Evolutionary conservation across 2,329 filamentous ascomycete genomes (phyloP), one percentile per base, ranked within the genome.

Genomic region (Curvularia spicifera): DNA sequence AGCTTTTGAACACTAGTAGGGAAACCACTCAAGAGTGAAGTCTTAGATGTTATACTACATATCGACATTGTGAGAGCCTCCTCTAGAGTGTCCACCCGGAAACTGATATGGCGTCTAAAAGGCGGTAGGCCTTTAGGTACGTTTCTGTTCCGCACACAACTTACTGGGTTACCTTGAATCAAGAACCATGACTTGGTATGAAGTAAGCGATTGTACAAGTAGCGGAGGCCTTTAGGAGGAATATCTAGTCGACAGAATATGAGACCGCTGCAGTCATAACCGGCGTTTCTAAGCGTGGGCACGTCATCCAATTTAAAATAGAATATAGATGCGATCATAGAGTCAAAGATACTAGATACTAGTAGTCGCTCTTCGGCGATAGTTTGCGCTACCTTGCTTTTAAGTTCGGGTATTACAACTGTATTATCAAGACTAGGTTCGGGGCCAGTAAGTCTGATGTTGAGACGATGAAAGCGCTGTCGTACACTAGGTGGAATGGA

Each of bases 271-370:
- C 35, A 51, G 26, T 20, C 12, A 24, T 51, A 51, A 43, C 37
- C 9, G 8, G n/a, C 12, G 18, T 18, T n/a, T n/a, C 20, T 8
- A 22, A 43, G 26, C 2, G 20, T 43, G 5, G 49, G 37, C n/a
- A 51, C 6, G 7, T 8, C 10, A 7, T 51, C 49, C 1, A 51
- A 22, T 28, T 51, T 10, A n/a, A 43, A 51, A 26, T 51, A 51
- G n/a, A 43, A 51, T 5, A 43, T 51, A 0, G 49, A 51, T 33
- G 37, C 49, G n/a, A 51, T 15, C n/a, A 51, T 51, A 20, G 37
- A 3, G 26, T 51, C 49, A 9, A 43, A 31, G 0, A 51, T 13
- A 20, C 22, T 6, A 18, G 22, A 51, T 20, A 51, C 24, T 22
- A 20, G 13, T 22, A 7, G 22, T 29, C n/a, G 8, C 15, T 51